Percentiles rank a stretch among this genome's conserved stretches.
Evolutionary conservation across 441 rosid genomes (phyloP).

Genomic region (Gossypium davidsonii): DNA sequence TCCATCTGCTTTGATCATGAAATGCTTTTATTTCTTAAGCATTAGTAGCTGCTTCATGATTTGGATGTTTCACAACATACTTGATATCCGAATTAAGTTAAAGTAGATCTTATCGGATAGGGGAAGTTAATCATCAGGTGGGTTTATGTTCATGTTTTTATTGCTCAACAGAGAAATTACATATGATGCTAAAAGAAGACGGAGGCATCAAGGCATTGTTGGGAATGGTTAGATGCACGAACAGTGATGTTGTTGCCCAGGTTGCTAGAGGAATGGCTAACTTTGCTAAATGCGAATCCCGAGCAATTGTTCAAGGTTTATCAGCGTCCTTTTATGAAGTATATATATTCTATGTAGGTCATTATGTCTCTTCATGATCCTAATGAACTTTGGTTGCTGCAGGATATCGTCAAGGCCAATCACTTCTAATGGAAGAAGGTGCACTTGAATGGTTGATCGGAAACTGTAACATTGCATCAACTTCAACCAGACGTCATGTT

Average conservation of each 20-base stretch:
- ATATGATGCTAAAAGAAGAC: constrained; percentile 63
- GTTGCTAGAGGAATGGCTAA: constrained; percentile 93
- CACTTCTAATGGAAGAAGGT: constrained; percentile 70
- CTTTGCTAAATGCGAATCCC: constrained; percentile 91
- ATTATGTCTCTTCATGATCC: constrained; percentile 4
- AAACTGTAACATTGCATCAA: constrained; percentile 43
- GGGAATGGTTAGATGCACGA: constrained; percentile 50
- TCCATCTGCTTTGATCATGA: not conserved
- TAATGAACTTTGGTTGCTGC: constrained; percentile 19
- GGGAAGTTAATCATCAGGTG: not conserved
- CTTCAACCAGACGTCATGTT: constrained; percentile 70
- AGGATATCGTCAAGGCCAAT: constrained; percentile 70
- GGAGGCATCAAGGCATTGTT: constrained; percentile 73
- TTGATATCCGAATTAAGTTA: not conserved
- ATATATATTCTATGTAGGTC: not conserved
- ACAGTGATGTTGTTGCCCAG: constrained; percentile 69
- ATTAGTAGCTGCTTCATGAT: not conserved
- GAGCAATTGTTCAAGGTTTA: constrained; percentile 69
- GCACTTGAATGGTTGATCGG: constrained; percentile 69
- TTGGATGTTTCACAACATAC: not conserved
- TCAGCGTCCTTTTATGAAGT: not conserved
- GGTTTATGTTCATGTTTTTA: constrained; percentile 11
- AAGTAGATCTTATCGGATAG: not conserved
- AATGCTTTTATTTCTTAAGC: constrained; percentile 2
- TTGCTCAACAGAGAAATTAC: constrained; percentile 52